Evolutionary conservation across 371 early-diverging fungal species (phyloP), one percentile per base, ranked within the genome.

Genomic region (Actinomortierella ambigua): DNA sequence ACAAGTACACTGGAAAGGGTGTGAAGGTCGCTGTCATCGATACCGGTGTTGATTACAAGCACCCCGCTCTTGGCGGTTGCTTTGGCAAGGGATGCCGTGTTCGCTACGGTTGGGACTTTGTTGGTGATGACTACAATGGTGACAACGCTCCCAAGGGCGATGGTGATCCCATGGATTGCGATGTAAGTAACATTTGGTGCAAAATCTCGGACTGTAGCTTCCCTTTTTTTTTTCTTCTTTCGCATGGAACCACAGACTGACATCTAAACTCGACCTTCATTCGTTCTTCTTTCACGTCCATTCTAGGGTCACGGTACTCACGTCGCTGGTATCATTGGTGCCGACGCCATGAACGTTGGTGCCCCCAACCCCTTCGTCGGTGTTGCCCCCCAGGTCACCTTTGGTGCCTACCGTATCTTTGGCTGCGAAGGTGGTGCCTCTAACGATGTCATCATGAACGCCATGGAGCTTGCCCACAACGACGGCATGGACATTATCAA

Each of bases 401-500:
- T 85, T 26, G 86, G 85, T 39, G 81, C 79, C 9, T 88, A 86
- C 66, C 77, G 85, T 49, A 63, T 85, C 17, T 89, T 90, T 63
- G 88, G 87, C 27, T 92, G 91, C 73, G 56, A 60, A 0, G 89
- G 78, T 7, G 65, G 70, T 47, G 73, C 81, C 14, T 69, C 79
- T 18, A 77, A 77, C 54, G 90, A 88, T 53, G 68, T 86, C 28
- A 82, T 93, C 24, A 77, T 88, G 23, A 61, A 69, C 40, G 91
- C 88, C n/a, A 73, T 91, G 78, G 81, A 83, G 63, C 49, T 55
- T 18, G 90, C 90, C 13, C 73, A 71, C 49, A 77, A 62, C 13
- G 90, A 89, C 60, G 77, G 83, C 26, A 82, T 85, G 79, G 81
- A 87, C 55, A 73, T 88, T 49, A 82, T 88, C 63, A 90, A 84